Base-by-base conservation (phyloP, 106 monocot species). In the Platanthera zijinensis region DNA sequence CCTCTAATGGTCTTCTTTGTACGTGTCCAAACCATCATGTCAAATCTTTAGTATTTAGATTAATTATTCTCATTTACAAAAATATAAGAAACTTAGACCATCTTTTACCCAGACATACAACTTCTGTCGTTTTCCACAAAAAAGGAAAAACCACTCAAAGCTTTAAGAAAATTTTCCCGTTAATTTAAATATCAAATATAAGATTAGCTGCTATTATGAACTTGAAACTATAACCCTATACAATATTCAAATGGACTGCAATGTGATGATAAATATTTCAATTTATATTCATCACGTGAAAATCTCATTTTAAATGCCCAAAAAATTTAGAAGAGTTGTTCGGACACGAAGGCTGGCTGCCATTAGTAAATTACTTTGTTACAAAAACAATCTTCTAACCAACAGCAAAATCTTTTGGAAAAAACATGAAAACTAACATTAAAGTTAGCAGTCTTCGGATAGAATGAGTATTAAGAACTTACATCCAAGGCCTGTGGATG, bases 401-500 rank as follows among this genome's bases (percentile, higher is more conserved):
- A 72, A 50, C 9, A 9, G 18, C 21, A 50, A 72, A 72, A 50
- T 15, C 50, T 21, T 21, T 10, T 51, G 17, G 17, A 70, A 72
- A 51, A 9, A 51, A 72, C 22, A 72, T 72, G 49, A 22, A 72
- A 51, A 51, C 50, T 18, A 61, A 46, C 5, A 81, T 49, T 25
- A 51, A 19, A 82, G 45, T 50, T 47, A 83, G 70, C 12, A 70
- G 17, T 5, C 17, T 50, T 3, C 17, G 19, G 21, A 49, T 67
- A 80, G 21, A 4, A 80, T 30, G 17, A 71, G 5, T 47, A 52
- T 49, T 48, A 73, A 17, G 8, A 30, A 86, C 88, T 88, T 71
- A 97, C 97, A 78, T 87, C 82, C 72, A 85, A 82, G 75, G 82
- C 75, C 63, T 89, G 89, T 15, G 94, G 72, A 90, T 94, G 82